Evolutionary conservation across 2,329 filamentous ascomycete genomes (phyloP).

Genomic region (Zymoseptoria ardabiliae): DNA sequence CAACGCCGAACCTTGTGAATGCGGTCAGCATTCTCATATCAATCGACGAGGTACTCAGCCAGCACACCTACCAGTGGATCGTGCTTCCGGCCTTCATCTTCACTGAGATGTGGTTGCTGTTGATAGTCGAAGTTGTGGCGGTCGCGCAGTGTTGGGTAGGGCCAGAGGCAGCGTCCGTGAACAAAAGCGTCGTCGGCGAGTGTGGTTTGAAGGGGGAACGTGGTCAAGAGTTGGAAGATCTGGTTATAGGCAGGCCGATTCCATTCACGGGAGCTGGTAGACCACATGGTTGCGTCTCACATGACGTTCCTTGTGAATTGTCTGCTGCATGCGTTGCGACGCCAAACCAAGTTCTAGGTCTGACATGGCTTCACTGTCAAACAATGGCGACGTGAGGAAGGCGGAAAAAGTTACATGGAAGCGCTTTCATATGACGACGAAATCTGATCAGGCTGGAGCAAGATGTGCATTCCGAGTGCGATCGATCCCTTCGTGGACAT

Average conservation of each 20-base stretch:
- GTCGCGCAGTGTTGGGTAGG: background rate
- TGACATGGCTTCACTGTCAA: background rate
- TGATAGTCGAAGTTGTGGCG: background rate
- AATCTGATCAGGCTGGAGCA: background rate
- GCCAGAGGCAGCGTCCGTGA: too few relatives aligned
- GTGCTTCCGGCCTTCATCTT: background rate
- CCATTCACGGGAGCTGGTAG: background rate
- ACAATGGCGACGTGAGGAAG: background rate
- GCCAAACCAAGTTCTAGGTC: background rate
- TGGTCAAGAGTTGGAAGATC: background rate
- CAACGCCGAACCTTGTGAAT: conserved; percentile 40
- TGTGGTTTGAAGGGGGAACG: background rate
- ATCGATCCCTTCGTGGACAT: background rate
- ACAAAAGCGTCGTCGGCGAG: too few relatives aligned
- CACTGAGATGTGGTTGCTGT: background rate
- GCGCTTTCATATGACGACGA: background rate
- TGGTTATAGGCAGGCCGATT: background rate
- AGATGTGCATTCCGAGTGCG: background rate
- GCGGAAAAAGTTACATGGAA: background rate
- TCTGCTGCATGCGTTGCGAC: background rate
- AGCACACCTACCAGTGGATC: background rate
- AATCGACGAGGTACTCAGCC: background rate
- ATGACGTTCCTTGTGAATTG: background rate
- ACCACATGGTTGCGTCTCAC: background rate
- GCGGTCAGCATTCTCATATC: background rate